Evolutionary conservation across 2,329 filamentous ascomycete genomes (phyloP).

Genomic region (Acephala macrosclerotiorum): DNA sequence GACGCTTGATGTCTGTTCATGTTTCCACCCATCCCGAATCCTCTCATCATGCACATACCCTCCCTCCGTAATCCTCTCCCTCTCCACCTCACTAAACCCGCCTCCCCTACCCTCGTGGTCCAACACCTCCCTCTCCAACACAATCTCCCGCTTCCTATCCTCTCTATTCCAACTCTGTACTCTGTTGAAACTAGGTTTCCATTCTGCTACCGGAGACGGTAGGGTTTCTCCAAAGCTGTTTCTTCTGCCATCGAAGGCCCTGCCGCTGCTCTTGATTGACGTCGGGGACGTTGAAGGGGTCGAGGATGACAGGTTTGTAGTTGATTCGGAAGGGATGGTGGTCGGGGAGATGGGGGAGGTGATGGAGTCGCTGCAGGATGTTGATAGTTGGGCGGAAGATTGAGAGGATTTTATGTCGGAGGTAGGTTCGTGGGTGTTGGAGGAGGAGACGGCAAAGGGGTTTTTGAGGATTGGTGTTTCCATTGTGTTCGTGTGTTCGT

Average conservation of each 20-base stretch:
- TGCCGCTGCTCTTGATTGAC: background rate
- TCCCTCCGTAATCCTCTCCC: background rate
- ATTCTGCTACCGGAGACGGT: constrained; percentile 32
- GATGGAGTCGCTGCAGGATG: background rate
- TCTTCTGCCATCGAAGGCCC: constrained; percentile 35
- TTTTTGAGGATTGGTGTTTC: background rate
- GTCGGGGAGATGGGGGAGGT: background rate
- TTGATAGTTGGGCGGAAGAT: background rate
- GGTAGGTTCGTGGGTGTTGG: background rate
- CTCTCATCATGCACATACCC: background rate
- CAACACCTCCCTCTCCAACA: constrained; percentile 25
- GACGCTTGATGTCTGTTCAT: no score
- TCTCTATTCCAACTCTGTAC: constrained; percentile 40
- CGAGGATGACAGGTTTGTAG: background rate
- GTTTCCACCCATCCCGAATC: no score
- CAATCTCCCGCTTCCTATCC: constrained; percentile 39
- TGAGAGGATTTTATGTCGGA: background rate
- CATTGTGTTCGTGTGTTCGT: background rate
- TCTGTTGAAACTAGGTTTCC: constrained; percentile 37
- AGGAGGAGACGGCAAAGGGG: background rate
- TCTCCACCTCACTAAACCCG: constrained; percentile 14
- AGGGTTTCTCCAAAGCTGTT: constrained; percentile 38
- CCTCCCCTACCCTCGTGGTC: constrained; percentile 24
- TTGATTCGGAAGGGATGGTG: background rate
- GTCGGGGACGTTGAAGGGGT: background rate